Base-by-base conservation (phyloP, 2,329 filamentous ascomycete genomes). In the Talaromyces sp. region DNA sequence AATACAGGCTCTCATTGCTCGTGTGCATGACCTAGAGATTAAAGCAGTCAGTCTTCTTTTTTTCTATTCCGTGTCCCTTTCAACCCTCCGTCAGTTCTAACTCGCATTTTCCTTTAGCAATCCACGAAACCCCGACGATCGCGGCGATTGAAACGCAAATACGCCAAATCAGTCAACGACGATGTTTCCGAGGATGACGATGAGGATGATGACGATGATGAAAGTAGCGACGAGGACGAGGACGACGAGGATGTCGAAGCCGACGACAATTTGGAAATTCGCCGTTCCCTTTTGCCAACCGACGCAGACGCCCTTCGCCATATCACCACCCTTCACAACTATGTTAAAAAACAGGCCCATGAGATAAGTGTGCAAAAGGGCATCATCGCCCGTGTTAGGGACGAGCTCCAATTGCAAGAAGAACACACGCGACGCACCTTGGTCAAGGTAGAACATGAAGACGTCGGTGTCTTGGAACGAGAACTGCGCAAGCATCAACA, bases 401-500 rank as follows among this genome's bases (percentile, higher is more conserved):
- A 90, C 63, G 91, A 96, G 75, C 84, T 98, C 58, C 84, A 91
- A 61, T 86, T 93, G 76, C 92, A 96, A 73, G 91, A 95, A 75
- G 87, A 89, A 71, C 85, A 92, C 65, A 92, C 96, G 72, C 90
- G 93, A 75, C 86, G 87, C 71, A 90, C 91, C 33, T 87, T 96
- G 60, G 88, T 89, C 68, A 85, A 89, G 64, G 88, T 96, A 58
- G 92, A 96, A 76, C 86, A 90, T 66, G 88, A 92, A 75, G 92
- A 95, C 68, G 93, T 98, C 65, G 89, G 91, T 59, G 88, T 91
- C 39, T 83, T 98, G 47, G 93, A 98, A 79, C 87, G 93, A 62
- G 95, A 99, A 77, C 83, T 99, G 63, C 92, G 90, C 82, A 98
- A 98, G 78, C 93, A 97, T 72, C 93, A 96, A 74, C 95, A 97